Percentiles rank a stretch among this genome's conserved stretches.
Conservation (phyloP, 257 asterid genomes). For the Lavandula angustifolia region DNA sequence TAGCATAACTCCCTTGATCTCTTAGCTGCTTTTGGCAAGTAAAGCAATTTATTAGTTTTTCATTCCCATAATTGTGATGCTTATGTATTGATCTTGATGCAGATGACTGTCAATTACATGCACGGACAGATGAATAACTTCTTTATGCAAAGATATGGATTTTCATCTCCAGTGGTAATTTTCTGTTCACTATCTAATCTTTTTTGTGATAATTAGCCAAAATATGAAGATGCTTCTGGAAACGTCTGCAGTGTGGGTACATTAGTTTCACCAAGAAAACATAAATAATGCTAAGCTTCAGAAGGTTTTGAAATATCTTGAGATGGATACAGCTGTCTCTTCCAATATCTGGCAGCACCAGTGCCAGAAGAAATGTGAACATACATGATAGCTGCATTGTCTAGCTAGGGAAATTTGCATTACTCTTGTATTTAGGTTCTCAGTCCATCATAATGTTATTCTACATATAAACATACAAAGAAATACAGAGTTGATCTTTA, state of each 20-base stretch:
- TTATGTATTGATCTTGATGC: conserved; percentile 40
- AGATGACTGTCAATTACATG: conserved; percentile 95
- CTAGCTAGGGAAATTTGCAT: conserved; percentile 1
- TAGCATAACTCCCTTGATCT: conserved; percentile 19
- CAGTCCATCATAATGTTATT: not conserved
- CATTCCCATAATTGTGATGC: conserved; percentile 25
- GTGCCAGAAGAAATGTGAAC: not conserved
- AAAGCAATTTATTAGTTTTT: conserved; percentile 12
- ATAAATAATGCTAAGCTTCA: not conserved
- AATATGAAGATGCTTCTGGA: not conserved
- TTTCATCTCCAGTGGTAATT: conserved; percentile 93
- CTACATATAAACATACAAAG: not conserved
- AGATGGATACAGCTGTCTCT: not conserved
- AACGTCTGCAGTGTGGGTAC: conserved; percentile 9
- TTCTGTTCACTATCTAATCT: conserved; percentile 19
- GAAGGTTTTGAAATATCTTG: not conserved
- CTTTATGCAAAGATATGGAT: conserved; percentile 92
- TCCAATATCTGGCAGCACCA: conserved; percentile 2
- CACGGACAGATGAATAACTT: conserved; percentile 64
- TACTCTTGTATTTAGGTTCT: not conserved
- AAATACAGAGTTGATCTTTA: not conserved
- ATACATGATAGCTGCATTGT: conserved; percentile 15
- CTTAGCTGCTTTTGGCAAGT: conserved; percentile 25
- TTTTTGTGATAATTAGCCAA: not conserved
- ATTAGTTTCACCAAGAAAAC: conserved; percentile 16